Conservation (phyloP, 805 yeast species). For the Starmerella roubikii region DNA sequence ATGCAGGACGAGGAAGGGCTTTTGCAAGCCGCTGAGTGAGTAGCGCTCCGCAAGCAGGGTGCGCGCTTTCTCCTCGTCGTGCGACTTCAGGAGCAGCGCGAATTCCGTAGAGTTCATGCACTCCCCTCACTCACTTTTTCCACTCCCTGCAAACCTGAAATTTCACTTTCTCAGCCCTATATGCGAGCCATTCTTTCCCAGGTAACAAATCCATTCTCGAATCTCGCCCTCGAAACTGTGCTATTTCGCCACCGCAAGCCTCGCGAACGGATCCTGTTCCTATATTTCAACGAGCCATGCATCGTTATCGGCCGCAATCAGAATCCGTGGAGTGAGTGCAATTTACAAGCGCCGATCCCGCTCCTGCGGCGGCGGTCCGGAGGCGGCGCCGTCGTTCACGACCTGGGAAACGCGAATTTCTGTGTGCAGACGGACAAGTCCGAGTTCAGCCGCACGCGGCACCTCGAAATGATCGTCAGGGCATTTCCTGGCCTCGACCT, state of each 20-base stretch:
- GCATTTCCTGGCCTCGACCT: constrained; percentile 29
- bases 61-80: constrained; percentile 22
- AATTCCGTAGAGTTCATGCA: constrained; percentile 18
- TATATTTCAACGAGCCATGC: constrained; percentile 69
- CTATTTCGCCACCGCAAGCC: constrained; percentile 36
- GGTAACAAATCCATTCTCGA: constrained; percentile 52
- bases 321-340: constrained; percentile 82
- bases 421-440: constrained; percentile 60
- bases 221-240: constrained; percentile 71
- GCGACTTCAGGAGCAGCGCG: constrained; percentile 23
- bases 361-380: constrained; percentile 72
- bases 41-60: constrained; percentile 29
- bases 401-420: constrained; percentile 74
- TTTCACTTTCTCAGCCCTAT: too few relatives aligned
- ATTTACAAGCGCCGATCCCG: constrained; percentile 51
- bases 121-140: too few relatives aligned
- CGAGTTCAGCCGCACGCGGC: constrained; percentile 44
- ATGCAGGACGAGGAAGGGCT: constrained; percentile 25
- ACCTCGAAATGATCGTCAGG: constrained; percentile 36
- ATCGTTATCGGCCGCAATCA: constrained; percentile 95
- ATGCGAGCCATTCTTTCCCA: constrained; percentile 38
- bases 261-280: constrained; percentile 39
- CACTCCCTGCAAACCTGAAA: too few relatives aligned
- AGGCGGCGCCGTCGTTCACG: constrained; percentile 97
- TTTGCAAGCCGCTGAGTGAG: constrained; percentile 26